Conservation (phyloP, 306 rosid genomes). For the Glycine soja region DNA sequence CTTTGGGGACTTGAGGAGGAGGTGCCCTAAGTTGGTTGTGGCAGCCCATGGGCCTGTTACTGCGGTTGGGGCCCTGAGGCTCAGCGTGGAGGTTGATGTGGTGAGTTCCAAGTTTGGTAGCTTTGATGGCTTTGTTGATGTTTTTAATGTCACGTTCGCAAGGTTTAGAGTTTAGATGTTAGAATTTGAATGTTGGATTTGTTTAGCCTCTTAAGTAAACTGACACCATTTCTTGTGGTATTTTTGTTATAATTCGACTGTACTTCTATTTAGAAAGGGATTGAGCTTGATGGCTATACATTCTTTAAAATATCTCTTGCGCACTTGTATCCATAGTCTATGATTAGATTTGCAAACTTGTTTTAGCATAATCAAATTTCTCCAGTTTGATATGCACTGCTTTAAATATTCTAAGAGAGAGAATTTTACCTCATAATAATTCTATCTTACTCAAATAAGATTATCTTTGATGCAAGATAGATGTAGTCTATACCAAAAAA, state of each 20-base stretch:
- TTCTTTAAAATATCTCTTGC: background rate
- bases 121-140: constrained; percentile 72
- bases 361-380: too few species aligned
- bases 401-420: too few species aligned
- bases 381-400: too few species aligned
- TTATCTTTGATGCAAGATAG: too few species aligned
- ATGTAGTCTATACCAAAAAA: too few species aligned
- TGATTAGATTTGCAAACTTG: too few species aligned
- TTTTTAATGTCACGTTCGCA: constrained; percentile 53
- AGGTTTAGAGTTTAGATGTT: constrained; percentile 41
- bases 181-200: background rate
- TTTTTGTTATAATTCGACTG: background rate
- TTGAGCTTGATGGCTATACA: background rate
- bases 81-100: constrained; percentile 75
- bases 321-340: too few species aligned
- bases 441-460: too few species aligned
- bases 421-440: too few species aligned
- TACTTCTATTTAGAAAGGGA: background rate
- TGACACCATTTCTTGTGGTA: background rate
- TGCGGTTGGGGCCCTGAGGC: constrained; percentile 66
- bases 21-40: constrained; percentile 59
- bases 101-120: constrained; percentile 73
- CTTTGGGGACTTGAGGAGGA: constrained; percentile 57
- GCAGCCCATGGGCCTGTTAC: constrained; percentile 85
- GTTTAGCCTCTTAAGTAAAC: background rate